These are phyloP conservation scores for Sporothrix sp. DNA, from an alignment of 2,329 filamentous ascomycete species.

Conservation along the genomic window DNA sequence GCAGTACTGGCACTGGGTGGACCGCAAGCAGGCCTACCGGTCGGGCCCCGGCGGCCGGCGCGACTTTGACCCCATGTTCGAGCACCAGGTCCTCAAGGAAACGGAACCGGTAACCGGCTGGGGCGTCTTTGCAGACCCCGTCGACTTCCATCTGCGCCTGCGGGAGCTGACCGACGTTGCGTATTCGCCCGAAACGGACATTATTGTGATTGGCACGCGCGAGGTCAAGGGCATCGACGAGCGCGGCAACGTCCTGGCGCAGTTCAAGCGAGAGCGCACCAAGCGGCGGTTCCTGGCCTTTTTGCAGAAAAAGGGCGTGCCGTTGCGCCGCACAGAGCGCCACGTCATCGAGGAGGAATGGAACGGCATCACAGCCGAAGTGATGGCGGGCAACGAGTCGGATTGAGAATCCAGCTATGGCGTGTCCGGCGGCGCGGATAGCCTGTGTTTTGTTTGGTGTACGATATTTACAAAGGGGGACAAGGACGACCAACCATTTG, in stretches of 20 bases:
- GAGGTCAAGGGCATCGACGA: conserved; percentile 24
- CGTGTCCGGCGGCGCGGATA: neutral
- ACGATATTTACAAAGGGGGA: neutral
- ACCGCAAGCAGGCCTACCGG: conserved; percentile 15
- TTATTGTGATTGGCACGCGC: conserved; percentile 33
- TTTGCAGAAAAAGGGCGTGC: conserved; percentile 34
- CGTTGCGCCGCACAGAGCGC: conserved; percentile 28
- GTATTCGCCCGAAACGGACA: conserved; percentile 34
- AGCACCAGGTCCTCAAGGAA: conserved; percentile 45
- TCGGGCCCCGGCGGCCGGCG: conserved; percentile 15
- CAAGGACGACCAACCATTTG: no score
- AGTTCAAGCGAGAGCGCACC: conserved; percentile 44
- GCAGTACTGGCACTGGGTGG: conserved; percentile 47
- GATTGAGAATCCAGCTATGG: conserved; percentile 8
- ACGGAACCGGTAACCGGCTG: conserved; percentile 32
- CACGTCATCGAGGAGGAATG: conserved; percentile 30
- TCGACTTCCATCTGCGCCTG: conserved; percentile 41
- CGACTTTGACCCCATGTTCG: conserved; percentile 31
- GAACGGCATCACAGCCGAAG: conserved; percentile 28
- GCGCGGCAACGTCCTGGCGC: conserved; percentile 39
- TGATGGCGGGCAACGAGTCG: conserved; percentile 21
- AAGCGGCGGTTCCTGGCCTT: conserved; percentile 43
- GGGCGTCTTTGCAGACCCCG: conserved; percentile 40
- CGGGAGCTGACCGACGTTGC: conserved; percentile 37
- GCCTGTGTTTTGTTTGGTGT: neutral